Conservation (phyloP, 2,329 filamentous ascomycete species). For the Clarireedia homoeocarpa region DNA sequence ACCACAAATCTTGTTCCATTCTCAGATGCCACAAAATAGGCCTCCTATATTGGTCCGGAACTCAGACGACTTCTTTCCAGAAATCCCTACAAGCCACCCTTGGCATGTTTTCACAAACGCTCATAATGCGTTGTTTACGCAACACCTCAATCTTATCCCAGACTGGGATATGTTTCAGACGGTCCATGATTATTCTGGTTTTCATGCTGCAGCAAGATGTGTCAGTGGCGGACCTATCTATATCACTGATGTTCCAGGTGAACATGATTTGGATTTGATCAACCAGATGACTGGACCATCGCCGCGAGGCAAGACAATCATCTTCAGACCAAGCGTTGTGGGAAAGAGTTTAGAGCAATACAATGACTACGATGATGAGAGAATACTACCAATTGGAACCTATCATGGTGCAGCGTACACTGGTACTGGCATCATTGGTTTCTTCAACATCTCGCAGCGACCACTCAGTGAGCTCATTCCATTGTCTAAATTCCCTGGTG, state of each 20-base stretch:
- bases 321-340: conserved; percentile 68
- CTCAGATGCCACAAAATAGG: conserved; percentile 68
- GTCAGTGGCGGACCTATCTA: conserved; percentile 89
- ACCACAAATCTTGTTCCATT: conserved; percentile 79
- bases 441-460: conserved; percentile 71
- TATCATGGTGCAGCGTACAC: conserved; percentile 63
- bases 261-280: conserved; percentile 70
- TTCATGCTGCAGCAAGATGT: conserved; percentile 85
- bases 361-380: conserved; percentile 63
- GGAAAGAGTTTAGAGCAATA: conserved; percentile 71
- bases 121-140: conserved; percentile 75
- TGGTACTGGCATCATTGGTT: conserved; percentile 68
- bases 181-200: conserved; percentile 59
- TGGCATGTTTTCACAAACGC: conserved; percentile 97
- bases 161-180: conserved; percentile 73
- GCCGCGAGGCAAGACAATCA: conserved; percentile 63
- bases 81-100: conserved; percentile 69
- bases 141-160: conserved; percentile 78
- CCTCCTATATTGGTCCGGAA: conserved; percentile 73
- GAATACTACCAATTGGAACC: conserved; percentile 68
- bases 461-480: conserved; percentile 61
- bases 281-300: conserved; percentile 73
- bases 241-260: conserved; percentile 81
- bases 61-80: conserved; percentile 87
- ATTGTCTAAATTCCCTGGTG: conserved; percentile 66